Evolutionary conservation across 139 green algal species (phyloP).

Genomic region (Micractinium conductrix): DNA sequence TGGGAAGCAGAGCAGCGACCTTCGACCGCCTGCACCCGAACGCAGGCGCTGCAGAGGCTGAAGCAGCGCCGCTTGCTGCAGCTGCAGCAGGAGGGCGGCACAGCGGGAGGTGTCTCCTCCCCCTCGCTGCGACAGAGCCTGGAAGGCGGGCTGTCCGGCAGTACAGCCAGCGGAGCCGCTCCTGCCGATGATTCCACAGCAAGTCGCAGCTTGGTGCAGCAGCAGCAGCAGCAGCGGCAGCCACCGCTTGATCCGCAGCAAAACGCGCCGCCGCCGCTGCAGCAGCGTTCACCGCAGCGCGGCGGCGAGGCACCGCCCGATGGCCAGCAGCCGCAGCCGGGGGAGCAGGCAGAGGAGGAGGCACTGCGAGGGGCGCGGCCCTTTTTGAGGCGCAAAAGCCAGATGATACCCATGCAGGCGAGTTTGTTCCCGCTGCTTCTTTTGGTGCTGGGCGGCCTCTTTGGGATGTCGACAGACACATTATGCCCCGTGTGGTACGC

Average conservation of each 20-base stretch:
- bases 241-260: no score
- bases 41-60: constrained; percentile 2
- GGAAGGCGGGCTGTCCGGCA: no score
- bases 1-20: not conserved
- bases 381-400: constrained; percentile 9
- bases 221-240: not conserved
- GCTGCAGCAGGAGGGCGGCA: not conserved
- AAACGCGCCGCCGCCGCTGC: no score
- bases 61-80: constrained; percentile 25
- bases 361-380: not conserved
- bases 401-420: constrained; percentile 20
- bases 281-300: no score
- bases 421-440: not conserved
- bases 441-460: not conserved
- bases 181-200: no score
- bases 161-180: no score
- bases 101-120: no score
- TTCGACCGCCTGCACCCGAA: not conserved
- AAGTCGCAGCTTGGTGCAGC: no score
- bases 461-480: no score
- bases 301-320: no score
- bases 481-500: no score
- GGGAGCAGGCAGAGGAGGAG: not conserved
- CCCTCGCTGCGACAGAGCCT: no score
- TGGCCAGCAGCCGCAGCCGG: not conserved